Evolutionary conservation across 805 yeast species (phyloP), one percentile per base, ranked within the genome.

Genomic region (Schizosaccharomyces cryophilus): DNA sequence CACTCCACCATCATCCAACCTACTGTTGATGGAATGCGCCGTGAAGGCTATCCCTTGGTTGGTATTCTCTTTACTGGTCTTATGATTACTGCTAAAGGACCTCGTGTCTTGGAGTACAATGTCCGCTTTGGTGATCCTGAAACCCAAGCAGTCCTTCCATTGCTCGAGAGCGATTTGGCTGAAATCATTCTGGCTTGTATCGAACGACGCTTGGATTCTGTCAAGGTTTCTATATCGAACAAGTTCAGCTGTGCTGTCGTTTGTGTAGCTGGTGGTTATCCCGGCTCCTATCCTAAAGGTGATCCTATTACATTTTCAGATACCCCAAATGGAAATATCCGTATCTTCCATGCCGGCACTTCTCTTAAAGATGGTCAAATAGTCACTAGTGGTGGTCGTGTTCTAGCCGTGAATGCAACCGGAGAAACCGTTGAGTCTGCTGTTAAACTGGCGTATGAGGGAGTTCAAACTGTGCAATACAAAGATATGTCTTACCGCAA

Each of bases 111-210:
- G 68, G 99, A 93, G 73, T 93, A 94, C 74, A 93, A 93, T 67
- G 97, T 94, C 60, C 83, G 99, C 73, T 94, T 93, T 67, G 99
- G 99, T 64, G 99, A 93, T 72, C 99, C 99, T 66, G 99, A 93
- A 74, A 93, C 97, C 42, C 98, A 93, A 75, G 86, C 96, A 2
- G 95, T 93, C 29, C 75, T 93, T 69, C 96, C 96, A 24, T 77
- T 93, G 68, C 75, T 93, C 64, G 84, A 82, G 61, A 83, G 96
- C n/a, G 99, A 93, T 73, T 77, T 93, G 68, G 93, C 96, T 58
- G 87, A 89, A 72, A 81, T 93, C 58, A 80, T 94, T 79, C 73
- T 90, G 61, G 98, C 97, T 58, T 84, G 95, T 65, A 95, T 93
- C 56, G 95, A 90, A 71, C 95, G 85, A 72, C 79, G 97, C 72